Percentiles rank a stretch among this genome's conserved stretches.
These are phyloP conservation scores for Carex cristatella DNA, from an alignment of 176 grass and related monocot species.

Conservation along the genomic window DNA sequence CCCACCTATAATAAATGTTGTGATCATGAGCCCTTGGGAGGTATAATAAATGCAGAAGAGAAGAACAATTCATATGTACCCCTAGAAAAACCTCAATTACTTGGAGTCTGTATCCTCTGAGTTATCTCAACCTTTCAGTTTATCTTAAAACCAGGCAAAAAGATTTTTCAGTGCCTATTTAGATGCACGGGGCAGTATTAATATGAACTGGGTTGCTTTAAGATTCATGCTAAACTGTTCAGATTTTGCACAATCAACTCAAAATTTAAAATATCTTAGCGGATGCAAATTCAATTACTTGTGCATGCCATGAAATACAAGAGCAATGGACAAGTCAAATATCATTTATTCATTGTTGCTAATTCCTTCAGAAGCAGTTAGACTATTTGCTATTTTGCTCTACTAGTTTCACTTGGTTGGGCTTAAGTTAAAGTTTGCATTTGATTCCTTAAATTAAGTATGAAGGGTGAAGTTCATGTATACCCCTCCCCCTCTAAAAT, in stretches of 20 bases:
- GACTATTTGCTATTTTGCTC: neutral
- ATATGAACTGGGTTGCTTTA: too few species aligned
- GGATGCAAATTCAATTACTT: neutral
- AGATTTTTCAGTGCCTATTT: too few species aligned
- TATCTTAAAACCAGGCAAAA: too few species aligned
- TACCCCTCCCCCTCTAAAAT: too few species aligned
- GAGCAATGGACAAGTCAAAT: neutral
- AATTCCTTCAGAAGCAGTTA: neutral
- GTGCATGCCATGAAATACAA: neutral
- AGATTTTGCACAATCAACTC: too few species aligned
- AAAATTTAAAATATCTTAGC: too few species aligned
- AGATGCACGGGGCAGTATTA: too few species aligned
- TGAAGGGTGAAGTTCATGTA: too few species aligned
- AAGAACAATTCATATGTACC: neutral
- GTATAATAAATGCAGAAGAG: neutral
- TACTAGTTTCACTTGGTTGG: neutral
- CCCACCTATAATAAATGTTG: slow-evolving; percentile 44
- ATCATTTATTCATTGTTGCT: neutral
- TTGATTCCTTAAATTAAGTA: neutral
- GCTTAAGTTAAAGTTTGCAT: neutral
- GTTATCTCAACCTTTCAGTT: too few species aligned
- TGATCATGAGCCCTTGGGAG: neutral
- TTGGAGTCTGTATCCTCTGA: neutral
- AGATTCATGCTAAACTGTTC: too few species aligned
- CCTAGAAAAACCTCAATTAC: neutral